phyloP scores from a whole-genome alignment of 2,329 filamentous ascomycete species.

The Metarhizium brunneum region DNA sequence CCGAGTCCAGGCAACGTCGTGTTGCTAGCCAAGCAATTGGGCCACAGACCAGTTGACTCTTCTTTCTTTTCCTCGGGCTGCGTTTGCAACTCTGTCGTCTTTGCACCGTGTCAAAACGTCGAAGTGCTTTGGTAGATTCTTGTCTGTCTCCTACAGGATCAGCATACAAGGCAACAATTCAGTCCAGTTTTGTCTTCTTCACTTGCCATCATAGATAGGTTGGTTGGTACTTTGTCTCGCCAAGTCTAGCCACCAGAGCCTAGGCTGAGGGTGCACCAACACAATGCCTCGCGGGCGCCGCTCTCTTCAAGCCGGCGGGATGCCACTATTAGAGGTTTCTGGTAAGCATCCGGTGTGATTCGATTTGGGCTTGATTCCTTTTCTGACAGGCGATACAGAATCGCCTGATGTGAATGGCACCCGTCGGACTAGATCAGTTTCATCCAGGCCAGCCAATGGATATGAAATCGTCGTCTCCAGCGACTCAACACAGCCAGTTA shows the following conservation, averaged over 20 bases:
- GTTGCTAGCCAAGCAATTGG: not conserved
- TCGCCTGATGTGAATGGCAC: not conserved
- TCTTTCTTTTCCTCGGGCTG: not conserved
- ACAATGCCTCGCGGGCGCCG: constrained; percentile 20
- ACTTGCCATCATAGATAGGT: too few relatives aligned
- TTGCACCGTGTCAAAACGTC: too few relatives aligned
- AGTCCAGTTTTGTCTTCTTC: too few relatives aligned
- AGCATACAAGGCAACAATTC: not conserved
- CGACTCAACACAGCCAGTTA: constrained; percentile 3
- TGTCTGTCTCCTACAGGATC: not conserved
- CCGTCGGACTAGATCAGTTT: constrained; percentile 2
- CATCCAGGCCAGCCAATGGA: not conserved
- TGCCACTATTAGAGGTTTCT: not conserved
- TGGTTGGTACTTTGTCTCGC: not conserved
- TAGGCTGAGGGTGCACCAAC: not conserved
- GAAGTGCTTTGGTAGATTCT: too few relatives aligned
- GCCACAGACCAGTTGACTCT: too few relatives aligned
- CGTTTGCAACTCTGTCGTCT: not conserved
- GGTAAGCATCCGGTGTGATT: not conserved
- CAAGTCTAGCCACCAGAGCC: not conserved
- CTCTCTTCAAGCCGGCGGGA: not conserved
- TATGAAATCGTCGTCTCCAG: not conserved
- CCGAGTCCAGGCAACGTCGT: not conserved
- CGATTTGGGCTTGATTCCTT: not conserved
- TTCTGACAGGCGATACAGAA: not conserved